phyloP scores from a whole-genome alignment of 352 stramenopile genomes.

The Pythium dissimile region DNA sequence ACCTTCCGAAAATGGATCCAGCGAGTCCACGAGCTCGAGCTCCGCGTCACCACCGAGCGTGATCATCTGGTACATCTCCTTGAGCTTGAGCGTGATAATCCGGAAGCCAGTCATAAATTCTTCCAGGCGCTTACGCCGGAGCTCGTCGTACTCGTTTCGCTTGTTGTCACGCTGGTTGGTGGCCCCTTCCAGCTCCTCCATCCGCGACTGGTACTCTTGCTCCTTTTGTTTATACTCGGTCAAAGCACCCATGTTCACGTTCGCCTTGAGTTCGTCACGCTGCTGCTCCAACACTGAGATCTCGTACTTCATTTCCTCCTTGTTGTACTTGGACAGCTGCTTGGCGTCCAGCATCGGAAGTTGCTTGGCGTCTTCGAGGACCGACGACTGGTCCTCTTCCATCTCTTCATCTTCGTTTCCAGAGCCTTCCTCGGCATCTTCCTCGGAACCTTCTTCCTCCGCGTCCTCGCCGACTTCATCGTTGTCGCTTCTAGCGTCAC shows the following conservation, averaged over 20 bases:
- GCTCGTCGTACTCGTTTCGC: constrained; percentile 94
- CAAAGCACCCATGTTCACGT: constrained; percentile 93
- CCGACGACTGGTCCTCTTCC: constrained; percentile 10
- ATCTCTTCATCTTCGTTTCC: constrained; percentile 23
- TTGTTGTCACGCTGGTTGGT: constrained; percentile 91
- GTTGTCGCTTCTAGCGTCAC: constrained; percentile 23
- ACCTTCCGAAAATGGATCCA: constrained; percentile 99
- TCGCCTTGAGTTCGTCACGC: constrained; percentile 91
- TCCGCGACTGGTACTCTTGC: constrained; percentile 91
- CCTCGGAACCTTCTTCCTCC: constrained; percentile 32
- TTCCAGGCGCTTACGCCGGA: constrained; percentile 95
- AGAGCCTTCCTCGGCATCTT: constrained; percentile 20
- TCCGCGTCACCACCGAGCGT: constrained; percentile 97
- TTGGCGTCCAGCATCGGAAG: constrained; percentile 74
- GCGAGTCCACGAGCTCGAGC: constrained; percentile 98
- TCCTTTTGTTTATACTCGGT: constrained; percentile 94
- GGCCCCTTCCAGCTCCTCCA: constrained; percentile 94
- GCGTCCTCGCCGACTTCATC: constrained; percentile 19
- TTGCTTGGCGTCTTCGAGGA: constrained; percentile 30
- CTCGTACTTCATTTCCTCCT: constrained; percentile 92
- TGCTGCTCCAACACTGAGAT: constrained; percentile 92
- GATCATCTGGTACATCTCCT: constrained; percentile 99
- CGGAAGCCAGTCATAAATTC: constrained; percentile 99
- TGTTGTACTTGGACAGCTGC: constrained; percentile 85
- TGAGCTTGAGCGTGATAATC: constrained; percentile 98